Conservation (phyloP, 345 rosid species). For the Eucalyptus sideroxylon region DNA sequence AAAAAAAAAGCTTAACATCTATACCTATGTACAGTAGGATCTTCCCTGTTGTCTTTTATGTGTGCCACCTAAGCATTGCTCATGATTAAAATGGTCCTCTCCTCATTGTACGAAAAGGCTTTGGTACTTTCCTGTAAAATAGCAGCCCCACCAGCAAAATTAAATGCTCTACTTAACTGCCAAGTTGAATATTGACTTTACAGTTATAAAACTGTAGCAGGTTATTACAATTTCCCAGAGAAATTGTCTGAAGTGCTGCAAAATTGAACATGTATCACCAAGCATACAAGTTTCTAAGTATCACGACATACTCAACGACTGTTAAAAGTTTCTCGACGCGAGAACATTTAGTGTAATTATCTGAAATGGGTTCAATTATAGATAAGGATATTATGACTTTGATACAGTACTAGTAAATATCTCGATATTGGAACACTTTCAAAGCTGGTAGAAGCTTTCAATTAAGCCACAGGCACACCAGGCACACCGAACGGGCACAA, state of each 20-base stretch:
- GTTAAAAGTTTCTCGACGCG: neutral
- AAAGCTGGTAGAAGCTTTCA: accelerated
- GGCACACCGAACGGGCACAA: no score
- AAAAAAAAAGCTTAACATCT: neutral
- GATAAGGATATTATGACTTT: no score
- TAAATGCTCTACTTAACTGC: neutral
- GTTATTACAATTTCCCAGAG: neutral
- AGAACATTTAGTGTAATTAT: accelerated
- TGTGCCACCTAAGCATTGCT: neutral
- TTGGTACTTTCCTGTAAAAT: neutral
- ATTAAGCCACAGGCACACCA: neutral
- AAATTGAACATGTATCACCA: neutral
- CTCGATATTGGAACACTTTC: neutral
- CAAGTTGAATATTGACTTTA: neutral
- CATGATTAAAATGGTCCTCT: neutral
- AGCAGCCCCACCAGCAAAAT: neutral
- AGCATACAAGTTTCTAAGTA: neutral
- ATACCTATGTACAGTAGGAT: neutral
- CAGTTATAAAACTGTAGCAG: neutral
- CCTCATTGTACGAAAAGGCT: neutral
- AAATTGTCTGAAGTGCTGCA: neutral
- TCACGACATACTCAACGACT: accelerated
- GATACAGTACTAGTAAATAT: neutral
- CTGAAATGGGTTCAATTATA: no score
- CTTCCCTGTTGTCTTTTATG: neutral